Evolutionary conservation across 805 yeast genomes (phyloP), one percentile per base, ranked within the genome.

Genomic region (Metschnikowia matae): DNA sequence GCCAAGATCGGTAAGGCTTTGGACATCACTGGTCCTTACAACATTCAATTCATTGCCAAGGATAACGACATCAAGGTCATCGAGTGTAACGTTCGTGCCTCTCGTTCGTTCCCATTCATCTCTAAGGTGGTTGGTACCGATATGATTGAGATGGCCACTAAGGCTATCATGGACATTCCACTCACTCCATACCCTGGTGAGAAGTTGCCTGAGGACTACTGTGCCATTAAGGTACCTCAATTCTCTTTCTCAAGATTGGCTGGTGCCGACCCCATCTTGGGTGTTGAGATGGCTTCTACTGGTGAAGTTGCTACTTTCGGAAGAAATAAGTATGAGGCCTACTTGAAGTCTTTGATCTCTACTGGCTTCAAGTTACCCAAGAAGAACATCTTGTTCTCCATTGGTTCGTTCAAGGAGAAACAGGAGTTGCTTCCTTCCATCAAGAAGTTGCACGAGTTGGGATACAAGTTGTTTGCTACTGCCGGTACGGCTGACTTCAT

Each of bases 291-390:
- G 98, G 97, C 98, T 17, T 92, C 97, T 31, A 92, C 98, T 54
- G 98, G 98, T 79, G 98, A 90, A 71, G 97, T 91, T 65, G 99
- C 99, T 45, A 82, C 95, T 56, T 92, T 94, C 66, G 99, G 99
- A 64, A 89, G 80, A 65, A 85, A 91, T 78, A 92, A 92, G 73
- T 91, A 90, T 66, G 99, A 95, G 75, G 99, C 99, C 20, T 94
- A 94, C 75, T 73, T 94, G 73, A 95, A 94, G 75, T 87, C 97
- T 31, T 79, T 94, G 70, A 78, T 94, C 52, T 89, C 99, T 13
- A 90, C 97, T 49, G 99, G 99, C 17, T 90, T 94, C 83, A 84
- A 83, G 64, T 74, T 92, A 56, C 99, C 99, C 62, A 88, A 88
- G 82, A 91, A 90, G 78, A 94, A 94, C 75, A 87, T 94, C 57